Evolutionary conservation across 1,284 basidiomycete species (phyloP).

Genomic region (Pisolithus thermaeus): DNA sequence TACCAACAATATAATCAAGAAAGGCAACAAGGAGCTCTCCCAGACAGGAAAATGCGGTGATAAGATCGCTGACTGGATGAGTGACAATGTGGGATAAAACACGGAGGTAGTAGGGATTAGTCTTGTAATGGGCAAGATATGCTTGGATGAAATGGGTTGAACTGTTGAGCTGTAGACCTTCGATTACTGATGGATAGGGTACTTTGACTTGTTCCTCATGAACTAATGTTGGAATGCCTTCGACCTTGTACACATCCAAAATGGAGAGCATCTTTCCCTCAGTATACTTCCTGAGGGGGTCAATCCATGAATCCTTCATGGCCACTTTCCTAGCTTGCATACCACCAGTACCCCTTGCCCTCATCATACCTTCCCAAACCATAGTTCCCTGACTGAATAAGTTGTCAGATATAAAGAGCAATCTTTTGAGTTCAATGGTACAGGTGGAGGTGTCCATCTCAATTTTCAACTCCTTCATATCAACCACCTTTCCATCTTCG

Average conservation of each 20-base stretch:
- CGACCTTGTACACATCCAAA: background rate
- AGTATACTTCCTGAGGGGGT: conserved; percentile 7
- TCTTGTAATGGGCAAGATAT: background rate
- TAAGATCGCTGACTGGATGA: background rate
- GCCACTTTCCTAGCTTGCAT: background rate
- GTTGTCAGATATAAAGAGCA: conserved; percentile 3
- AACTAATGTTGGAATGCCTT: conserved; percentile 6
- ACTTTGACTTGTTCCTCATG: conserved; percentile 7
- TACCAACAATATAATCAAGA: conserved; percentile 2
- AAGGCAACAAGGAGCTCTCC: conserved; percentile 4
- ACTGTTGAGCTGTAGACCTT: background rate
- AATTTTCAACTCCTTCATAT: background rate
- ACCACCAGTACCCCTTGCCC: background rate
- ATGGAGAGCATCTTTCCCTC: conserved; percentile 6
- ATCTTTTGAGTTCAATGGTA: background rate
- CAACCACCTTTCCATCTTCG: background rate
- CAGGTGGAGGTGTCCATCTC: background rate
- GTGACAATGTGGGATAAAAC: conserved; percentile 4
- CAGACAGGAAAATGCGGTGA: conserved; percentile 3
- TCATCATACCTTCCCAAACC: conserved; percentile 6
- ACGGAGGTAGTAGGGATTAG: background rate
- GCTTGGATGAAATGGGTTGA: background rate
- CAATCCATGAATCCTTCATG: conserved; percentile 6
- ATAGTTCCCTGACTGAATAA: conserved; percentile 2
- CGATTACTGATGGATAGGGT: background rate